A percentile compares a stretch with the other conserved stretches of the same genome.
phyloP scores from a whole-genome alignment of 139 green algal genomes.

The Chlorella sp. region DNA sequence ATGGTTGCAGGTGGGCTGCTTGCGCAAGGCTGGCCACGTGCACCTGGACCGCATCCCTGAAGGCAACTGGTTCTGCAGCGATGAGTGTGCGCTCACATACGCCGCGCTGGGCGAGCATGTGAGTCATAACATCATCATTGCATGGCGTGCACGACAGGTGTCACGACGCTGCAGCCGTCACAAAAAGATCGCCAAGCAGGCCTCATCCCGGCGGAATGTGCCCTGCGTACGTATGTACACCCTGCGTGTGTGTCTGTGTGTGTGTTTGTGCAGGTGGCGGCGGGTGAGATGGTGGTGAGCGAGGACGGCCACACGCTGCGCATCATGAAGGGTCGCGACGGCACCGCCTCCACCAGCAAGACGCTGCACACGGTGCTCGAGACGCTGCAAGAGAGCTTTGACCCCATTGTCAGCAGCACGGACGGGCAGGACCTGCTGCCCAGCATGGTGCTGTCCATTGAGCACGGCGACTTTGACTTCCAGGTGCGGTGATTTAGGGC shows the following conservation, averaged over 20 bases:
- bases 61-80: slow-evolving; percentile 84
- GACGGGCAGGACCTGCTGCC: slow-evolving; percentile 80
- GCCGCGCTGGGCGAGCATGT: neutral
- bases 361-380: slow-evolving; percentile 26
- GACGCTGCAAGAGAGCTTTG: slow-evolving; percentile 59
- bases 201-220: too few relatives aligned
- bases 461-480: slow-evolving; percentile 77
- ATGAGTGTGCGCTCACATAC: slow-evolving; percentile 39
- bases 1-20: slow-evolving; percentile 32
- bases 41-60: slow-evolving; percentile 46
- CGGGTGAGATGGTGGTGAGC: slow-evolving; percentile 23
- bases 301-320: slow-evolving; percentile 28
- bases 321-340: slow-evolving; percentile 23
- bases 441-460: slow-evolving; percentile 70
- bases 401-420: slow-evolving; percentile 68
- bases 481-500: too few relatives aligned
- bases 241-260: neutral
- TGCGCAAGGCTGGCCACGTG: slow-evolving; percentile 36
- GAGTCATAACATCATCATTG: too few relatives aligned
- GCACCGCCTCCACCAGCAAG: slow-evolving; percentile 14
- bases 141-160: too few relatives aligned
- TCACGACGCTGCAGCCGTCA: too few relatives aligned
- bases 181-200: too few relatives aligned
- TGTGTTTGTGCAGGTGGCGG: slow-evolving; percentile 20
- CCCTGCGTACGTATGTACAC: too few relatives aligned